phyloP scores from a whole-genome alignment of 495 filamentous ascomycete genomes.

The Apodospora peruviana region DNA sequence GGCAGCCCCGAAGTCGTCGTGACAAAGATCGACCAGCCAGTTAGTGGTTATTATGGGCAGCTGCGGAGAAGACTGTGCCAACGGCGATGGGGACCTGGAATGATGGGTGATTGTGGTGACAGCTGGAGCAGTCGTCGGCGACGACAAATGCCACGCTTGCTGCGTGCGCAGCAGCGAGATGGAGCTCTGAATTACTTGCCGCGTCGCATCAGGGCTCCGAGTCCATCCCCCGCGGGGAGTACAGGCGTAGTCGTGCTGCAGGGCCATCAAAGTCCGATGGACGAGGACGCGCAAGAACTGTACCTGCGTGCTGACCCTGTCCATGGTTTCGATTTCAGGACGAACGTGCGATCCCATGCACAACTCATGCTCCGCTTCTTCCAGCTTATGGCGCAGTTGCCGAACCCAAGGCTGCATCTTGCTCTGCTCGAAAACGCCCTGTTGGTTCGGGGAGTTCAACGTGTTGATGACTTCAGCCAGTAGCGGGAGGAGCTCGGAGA shows the following conservation, averaged over 20 bases:
- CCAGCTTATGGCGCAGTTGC: slow-evolving; percentile 13
- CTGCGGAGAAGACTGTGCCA: not conserved
- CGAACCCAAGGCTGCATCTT: slow-evolving; percentile 10
- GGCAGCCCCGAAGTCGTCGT: slow-evolving; percentile 21
- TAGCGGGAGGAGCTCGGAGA: not conserved
- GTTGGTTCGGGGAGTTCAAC: slow-evolving; percentile 16
- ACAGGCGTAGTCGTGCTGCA: slow-evolving; percentile 13
- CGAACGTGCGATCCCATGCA: not conserved
- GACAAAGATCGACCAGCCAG: slow-evolving; percentile 19
- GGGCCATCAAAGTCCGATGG: slow-evolving; percentile 15
- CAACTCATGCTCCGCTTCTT: slow-evolving; percentile 10
- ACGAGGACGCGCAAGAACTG: slow-evolving; percentile 17
- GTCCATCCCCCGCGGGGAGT: slow-evolving; percentile 1
- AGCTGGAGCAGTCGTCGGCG: not conserved
- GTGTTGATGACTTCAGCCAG: slow-evolving; percentile 14
- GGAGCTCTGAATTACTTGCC: slow-evolving; percentile 8
- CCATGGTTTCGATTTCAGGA: not conserved
- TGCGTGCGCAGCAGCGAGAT: slow-evolving; percentile 15
- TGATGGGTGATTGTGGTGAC: not conserved
- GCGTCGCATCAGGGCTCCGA: slow-evolving; percentile 8
- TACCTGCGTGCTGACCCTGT: slow-evolving; percentile 9
- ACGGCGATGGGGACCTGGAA: not conserved
- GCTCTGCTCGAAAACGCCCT: slow-evolving; percentile 7
- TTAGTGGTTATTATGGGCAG: not conserved
- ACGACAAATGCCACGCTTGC: slow-evolving; percentile 5